Evolutionary conservation across 192 early-diverging fungal genomes (phyloP).

Genomic region (Coemansia nantahalensis): DNA sequence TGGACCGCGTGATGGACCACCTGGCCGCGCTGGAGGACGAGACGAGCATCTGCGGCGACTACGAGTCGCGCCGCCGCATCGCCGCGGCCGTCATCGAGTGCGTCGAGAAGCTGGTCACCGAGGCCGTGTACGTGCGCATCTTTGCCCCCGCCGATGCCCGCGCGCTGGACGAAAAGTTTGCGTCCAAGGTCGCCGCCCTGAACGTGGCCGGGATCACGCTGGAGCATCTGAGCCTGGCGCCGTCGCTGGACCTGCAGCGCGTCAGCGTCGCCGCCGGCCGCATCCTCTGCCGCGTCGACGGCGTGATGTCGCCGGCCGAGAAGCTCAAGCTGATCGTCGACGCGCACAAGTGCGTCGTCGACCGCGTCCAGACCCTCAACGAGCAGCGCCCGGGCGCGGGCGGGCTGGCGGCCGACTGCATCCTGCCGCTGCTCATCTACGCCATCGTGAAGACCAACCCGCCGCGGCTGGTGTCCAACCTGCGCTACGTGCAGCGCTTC

Average conservation of each 20-base stretch:
- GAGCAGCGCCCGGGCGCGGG: neutral
- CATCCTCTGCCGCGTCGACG: conserved; percentile 26
- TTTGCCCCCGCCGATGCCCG: conserved; percentile 56
- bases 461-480: conserved; percentile 64
- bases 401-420: conserved; percentile 57
- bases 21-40: conserved; percentile 29
- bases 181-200: conserved; percentile 65
- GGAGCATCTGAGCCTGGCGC: conserved; percentile 58
- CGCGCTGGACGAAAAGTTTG: conserved; percentile 60
- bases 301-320: conserved; percentile 37
- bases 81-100: conserved; percentile 24
- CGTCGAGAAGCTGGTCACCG: conserved; percentile 40
- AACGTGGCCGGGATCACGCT: conserved; percentile 61
- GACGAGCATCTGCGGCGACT: conserved; percentile 45
- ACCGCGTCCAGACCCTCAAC: conserved; percentile 38
- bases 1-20: conserved; percentile 11
- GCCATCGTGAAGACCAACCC: conserved; percentile 68
- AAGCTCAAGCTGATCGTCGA: conserved; percentile 50
- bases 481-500: conserved; percentile 56
- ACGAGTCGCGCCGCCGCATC: conserved; percentile 28
- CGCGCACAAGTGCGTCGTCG: conserved; percentile 40
- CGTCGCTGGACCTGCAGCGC: conserved; percentile 15
- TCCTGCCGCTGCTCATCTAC: conserved; percentile 68
- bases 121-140: conserved; percentile 26
- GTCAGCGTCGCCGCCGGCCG: conserved; percentile 31